A percentile compares a stretch with the other conserved stretches of the same genome.
Conservation (phyloP, 495 filamentous ascomycete genomes). For the Talaromyces adpressus region DNA sequence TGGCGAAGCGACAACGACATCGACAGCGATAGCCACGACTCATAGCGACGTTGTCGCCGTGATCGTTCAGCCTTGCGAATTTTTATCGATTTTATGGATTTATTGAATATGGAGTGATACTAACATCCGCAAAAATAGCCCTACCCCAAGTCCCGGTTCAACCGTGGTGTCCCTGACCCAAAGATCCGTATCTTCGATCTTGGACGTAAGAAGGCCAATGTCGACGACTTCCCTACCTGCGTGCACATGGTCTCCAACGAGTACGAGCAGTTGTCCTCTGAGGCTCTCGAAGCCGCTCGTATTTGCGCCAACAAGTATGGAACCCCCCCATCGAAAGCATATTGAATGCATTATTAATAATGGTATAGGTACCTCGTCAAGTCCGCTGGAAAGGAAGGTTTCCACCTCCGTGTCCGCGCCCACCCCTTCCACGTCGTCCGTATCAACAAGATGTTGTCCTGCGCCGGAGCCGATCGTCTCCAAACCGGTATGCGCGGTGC, state of each 20-base stretch:
- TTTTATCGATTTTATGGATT: background rate
- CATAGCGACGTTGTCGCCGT: background rate
- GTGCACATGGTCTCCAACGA: constrained; percentile 99
- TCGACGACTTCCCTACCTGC: constrained; percentile 97
- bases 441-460: constrained; percentile 99
- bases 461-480: constrained; percentile 98
- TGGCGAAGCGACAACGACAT: background rate
- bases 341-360: constrained; percentile 1
- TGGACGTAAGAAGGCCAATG: constrained; percentile 94
- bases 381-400: constrained; percentile 94
- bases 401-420: constrained; percentile 96
- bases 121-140: constrained; percentile 50
- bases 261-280: constrained; percentile 96
- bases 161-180: constrained; percentile 99
- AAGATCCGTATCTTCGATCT: constrained; percentile 99
- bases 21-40: background rate
- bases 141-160: constrained; percentile 99
- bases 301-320: constrained; percentile 98
- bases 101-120: constrained; percentile 6
- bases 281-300: constrained; percentile 97
- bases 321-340: background rate
- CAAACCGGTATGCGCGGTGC: constrained; percentile 99
- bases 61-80: background rate
- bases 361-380: constrained; percentile 79
- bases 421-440: constrained; percentile 99